phyloP scores from a whole-genome alignment of 2,329 filamentous ascomycete species.

The Magnaporthiopsis incrustans region DNA sequence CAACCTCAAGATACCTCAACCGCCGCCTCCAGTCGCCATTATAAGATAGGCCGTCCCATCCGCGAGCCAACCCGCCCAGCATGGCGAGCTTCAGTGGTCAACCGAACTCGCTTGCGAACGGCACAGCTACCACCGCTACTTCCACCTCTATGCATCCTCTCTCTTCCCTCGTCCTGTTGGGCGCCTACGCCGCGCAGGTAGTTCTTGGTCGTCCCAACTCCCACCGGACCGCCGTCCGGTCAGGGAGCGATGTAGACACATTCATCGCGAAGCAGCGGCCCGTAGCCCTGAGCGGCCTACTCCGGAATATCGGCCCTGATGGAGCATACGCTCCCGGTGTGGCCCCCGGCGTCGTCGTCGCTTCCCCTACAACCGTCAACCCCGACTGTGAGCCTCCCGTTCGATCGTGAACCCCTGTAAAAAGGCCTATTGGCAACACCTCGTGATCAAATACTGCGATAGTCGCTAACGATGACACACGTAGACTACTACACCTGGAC shows the following conservation, averaged over 20 bases:
- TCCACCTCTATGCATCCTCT: conserved; percentile 31
- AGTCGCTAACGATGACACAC: neutral
- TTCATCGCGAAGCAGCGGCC: conserved; percentile 45
- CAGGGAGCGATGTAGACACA: conserved; percentile 36
- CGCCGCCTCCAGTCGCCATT: neutral
- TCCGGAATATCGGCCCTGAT: conserved; percentile 51
- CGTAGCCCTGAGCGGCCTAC: conserved; percentile 41
- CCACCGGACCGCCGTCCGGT: conserved; percentile 17
- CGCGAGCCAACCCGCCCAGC: neutral
- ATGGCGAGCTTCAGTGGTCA: neutral
- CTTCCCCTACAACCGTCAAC: conserved; percentile 43
- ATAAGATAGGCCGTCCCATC: neutral
- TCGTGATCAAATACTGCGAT: neutral
- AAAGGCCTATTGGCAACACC: neutral
- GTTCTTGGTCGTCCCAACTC: conserved; percentile 38
- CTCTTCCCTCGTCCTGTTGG: conserved; percentile 40
- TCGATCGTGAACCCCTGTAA: neutral
- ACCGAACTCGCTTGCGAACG: conserved; percentile 6
- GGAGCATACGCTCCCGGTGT: conserved; percentile 43
- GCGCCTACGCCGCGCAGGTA: conserved; percentile 41
- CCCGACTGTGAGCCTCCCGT: conserved; percentile 43
- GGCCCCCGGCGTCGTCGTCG: conserved; percentile 44
- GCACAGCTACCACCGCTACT: conserved; percentile 5
- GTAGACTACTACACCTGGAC: conserved; percentile 71
- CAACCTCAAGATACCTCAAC: neutral